Evolutionary conservation across 23 red algal species (phyloP).

Genomic region (Gracilariopsis chorda): DNA sequence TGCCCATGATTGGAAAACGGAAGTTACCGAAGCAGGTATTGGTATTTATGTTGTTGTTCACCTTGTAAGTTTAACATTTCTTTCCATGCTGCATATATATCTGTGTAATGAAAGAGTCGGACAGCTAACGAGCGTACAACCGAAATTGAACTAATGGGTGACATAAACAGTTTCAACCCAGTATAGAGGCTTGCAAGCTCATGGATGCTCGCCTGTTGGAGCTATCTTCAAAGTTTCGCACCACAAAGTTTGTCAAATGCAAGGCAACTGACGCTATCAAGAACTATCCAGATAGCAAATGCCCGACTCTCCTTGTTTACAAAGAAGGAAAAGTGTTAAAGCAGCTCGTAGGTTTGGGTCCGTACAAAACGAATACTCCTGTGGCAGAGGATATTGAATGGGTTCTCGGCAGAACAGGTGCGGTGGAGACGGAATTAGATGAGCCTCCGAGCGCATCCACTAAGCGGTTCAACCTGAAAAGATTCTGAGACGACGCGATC

Average conservation of each 20-base stretch:
- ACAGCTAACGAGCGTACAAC: too few species aligned
- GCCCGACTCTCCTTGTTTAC: slow-evolving; percentile 84
- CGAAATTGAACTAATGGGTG: too few species aligned
- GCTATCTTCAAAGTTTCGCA: slow-evolving; percentile 62
- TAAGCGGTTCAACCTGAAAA: slow-evolving; percentile 63
- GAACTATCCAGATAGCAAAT: slow-evolving; percentile 82
- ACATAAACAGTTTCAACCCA: slow-evolving; percentile 69
- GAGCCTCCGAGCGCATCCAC: slow-evolving; percentile 35
- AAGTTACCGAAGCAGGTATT: slow-evolving; percentile 70
- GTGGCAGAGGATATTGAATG: slow-evolving; percentile 82
- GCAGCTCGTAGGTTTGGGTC: slow-evolving; percentile 62
- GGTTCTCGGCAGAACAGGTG: slow-evolving; percentile 61
- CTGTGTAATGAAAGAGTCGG: too few species aligned
- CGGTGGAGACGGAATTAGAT: slow-evolving; percentile 56
- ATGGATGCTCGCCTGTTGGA: slow-evolving; percentile 64
- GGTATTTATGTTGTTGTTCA: slow-evolving; percentile 71
- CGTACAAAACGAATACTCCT: slow-evolving; percentile 24
- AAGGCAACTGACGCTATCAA: slow-evolving; percentile 79
- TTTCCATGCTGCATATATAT: too few species aligned
- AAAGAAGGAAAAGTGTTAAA: slow-evolving; percentile 69
- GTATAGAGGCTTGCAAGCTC: slow-evolving; percentile 55
- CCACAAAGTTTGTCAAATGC: slow-evolving; percentile 77
- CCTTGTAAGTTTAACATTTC: slow-evolving; percentile 47
- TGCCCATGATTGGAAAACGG: slow-evolving; percentile 77
- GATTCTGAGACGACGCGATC: slow-evolving; percentile 66